Conservation (phyloP, 495 filamentous ascomycete species). For the Durotheca rogersii region DNA sequence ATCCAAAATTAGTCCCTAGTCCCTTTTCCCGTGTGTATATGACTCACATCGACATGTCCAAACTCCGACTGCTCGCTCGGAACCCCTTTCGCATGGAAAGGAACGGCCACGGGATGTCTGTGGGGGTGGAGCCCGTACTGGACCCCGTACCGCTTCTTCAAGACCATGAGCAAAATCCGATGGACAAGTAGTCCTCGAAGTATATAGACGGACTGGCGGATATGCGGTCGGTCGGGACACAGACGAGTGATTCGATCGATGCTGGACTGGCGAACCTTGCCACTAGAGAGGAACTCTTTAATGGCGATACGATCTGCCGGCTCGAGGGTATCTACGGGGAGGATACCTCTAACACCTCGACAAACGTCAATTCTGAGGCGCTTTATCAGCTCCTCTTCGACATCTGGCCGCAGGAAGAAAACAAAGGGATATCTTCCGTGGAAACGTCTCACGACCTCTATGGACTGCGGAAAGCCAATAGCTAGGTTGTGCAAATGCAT, state of each 20-base stretch:
- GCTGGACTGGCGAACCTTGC: conserved; percentile 17
- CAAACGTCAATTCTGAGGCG: conserved; percentile 42
- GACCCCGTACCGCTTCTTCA: conserved; percentile 46
- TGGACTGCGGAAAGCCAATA: conserved; percentile 41
- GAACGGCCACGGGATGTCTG: conserved; percentile 43
- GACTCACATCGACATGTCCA: conserved; percentile 50
- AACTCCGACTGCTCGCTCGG: conserved; percentile 52
- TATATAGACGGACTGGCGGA: conserved; percentile 27
- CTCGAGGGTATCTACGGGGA: conserved; percentile 28
- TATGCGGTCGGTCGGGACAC: conserved; percentile 30
- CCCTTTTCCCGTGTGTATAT: not conserved
- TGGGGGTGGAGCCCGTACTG: conserved; percentile 44
- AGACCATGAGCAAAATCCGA: conserved; percentile 38
- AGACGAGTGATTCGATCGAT: conserved; percentile 24
- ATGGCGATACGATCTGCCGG: conserved; percentile 40
- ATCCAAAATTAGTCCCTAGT: not conserved
- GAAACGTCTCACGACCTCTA: conserved; percentile 44
- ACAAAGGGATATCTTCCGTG: conserved; percentile 44
- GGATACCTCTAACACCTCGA: conserved; percentile 32
- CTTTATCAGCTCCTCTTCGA: conserved; percentile 44
- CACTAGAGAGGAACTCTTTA: conserved; percentile 33
- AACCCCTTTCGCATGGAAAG: conserved; percentile 52
- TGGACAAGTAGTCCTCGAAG: conserved; percentile 42
- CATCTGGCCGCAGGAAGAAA: conserved; percentile 48
- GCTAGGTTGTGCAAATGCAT: conserved; percentile 40